phyloP scores from a whole-genome alignment of 2,329 filamentous ascomycete species.

The Colletotrichum sp. region DNA sequence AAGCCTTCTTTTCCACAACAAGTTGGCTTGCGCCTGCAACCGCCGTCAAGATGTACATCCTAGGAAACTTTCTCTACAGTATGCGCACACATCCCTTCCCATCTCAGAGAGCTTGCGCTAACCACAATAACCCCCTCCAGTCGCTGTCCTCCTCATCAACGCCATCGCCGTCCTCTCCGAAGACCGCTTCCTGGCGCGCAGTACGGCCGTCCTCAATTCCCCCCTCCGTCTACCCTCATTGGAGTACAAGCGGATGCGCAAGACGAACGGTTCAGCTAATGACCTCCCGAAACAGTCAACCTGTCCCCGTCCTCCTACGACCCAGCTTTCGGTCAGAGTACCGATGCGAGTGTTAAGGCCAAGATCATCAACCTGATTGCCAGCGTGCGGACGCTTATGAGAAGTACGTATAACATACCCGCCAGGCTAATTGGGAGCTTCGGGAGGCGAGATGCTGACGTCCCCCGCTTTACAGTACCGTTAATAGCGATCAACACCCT shows the following conservation, averaged over 20 bases:
- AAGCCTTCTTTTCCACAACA: background rate
- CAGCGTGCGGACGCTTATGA: slow-evolving; percentile 89
- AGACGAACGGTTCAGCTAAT: background rate
- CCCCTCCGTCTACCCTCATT: background rate
- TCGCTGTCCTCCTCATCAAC: slow-evolving; percentile 88
- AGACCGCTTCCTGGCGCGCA: slow-evolving; percentile 86
- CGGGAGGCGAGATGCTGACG: background rate
- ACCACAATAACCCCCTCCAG: slow-evolving; percentile 34
- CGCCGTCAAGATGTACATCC: slow-evolving; percentile 64
- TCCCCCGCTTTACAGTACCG: slow-evolving; percentile 66
- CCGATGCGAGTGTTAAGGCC: slow-evolving; percentile 81
- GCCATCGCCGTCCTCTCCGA: slow-evolving; percentile 92
- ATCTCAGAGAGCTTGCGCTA: background rate
- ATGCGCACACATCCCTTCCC: background rate
- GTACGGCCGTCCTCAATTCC: slow-evolving; percentile 30
- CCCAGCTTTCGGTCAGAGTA: slow-evolving; percentile 75
- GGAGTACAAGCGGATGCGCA: background rate
- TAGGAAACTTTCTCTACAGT: slow-evolving; percentile 74
- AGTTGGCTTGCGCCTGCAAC: background rate
- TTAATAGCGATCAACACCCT: slow-evolving; percentile 83
- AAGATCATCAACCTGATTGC: slow-evolving; percentile 90
- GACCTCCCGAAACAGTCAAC: slow-evolving; percentile 59
- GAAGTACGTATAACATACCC: slow-evolving; percentile 60
- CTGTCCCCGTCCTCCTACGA: slow-evolving; percentile 76
- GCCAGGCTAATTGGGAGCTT: background rate